These are phyloP conservation scores for Litchi chinensis DNA, from an alignment of 345 rosid genomes.

Conservation along the genomic window DNA sequence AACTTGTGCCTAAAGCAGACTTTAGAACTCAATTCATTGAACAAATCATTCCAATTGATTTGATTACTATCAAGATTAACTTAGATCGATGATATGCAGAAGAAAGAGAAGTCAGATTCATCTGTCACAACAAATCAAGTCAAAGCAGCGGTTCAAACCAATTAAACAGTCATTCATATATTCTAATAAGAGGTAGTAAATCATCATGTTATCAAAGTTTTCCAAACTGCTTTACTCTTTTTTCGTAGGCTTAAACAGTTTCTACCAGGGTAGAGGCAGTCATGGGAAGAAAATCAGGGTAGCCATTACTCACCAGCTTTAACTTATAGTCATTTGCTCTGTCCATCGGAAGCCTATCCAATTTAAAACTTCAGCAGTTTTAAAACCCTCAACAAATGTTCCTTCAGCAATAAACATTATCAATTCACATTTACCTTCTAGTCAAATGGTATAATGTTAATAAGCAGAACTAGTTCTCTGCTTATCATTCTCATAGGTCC, in stretches of 20 bases:
- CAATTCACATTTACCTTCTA: not conserved
- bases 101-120: not conserved
- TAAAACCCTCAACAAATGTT: not conserved
- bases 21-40: not conserved
- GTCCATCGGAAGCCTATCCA: not conserved
- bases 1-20: not conserved
- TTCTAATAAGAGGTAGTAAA: not conserved
- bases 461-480: no score
- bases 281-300: not conserved
- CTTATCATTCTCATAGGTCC: not conserved
- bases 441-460: not conserved
- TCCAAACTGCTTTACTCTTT: not conserved
- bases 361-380: not conserved
- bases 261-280: not conserved
- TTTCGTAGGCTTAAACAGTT: not conserved
- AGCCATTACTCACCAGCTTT: not conserved
- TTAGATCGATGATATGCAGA: not conserved
- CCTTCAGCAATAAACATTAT: not conserved
- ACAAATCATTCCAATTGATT: not conserved
- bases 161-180: not conserved
- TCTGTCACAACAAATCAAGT: not conserved
- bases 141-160: not conserved
- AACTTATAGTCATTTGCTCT: not conserved
- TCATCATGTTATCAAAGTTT: not conserved
- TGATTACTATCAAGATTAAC: not conserved